phyloP scores from a whole-genome alignment of 768 basidiomycete genomes.

The Dendrothele bispora region DNA sequence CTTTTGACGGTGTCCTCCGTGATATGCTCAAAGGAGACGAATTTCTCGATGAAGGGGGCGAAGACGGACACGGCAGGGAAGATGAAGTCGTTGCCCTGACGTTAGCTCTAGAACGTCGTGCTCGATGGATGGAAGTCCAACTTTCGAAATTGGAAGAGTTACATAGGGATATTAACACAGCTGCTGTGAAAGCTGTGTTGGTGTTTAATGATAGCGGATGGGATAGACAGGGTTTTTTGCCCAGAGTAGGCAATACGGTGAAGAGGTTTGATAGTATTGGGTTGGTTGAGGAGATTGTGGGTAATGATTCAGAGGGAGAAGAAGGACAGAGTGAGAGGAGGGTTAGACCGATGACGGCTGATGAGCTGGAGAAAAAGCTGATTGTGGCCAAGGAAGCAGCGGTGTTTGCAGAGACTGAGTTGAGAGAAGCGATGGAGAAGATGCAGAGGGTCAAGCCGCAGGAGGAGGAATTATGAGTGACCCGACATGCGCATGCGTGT shows the following conservation, averaged over 20 bases:
- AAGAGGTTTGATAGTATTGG: constrained; percentile 69
- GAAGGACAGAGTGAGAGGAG: too few relatives aligned
- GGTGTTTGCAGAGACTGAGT: constrained; percentile 70
- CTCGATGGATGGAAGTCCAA: constrained; percentile 92
- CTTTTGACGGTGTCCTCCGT: constrained; percentile 80
- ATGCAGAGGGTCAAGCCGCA: constrained; percentile 57
- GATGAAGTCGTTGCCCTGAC: constrained; percentile 87
- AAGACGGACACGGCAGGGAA: constrained; percentile 51
- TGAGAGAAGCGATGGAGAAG: constrained; percentile 73
- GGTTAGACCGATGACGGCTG: constrained; percentile 60
- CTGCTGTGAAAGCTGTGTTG: constrained; percentile 79
- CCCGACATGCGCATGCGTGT: too few relatives aligned
- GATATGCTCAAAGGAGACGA: constrained; percentile 91
- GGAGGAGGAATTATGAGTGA: constrained; percentile 22
- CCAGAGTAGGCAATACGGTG: constrained; percentile 67
- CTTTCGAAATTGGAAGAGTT: constrained; percentile 85
- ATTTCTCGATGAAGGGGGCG: constrained; percentile 68
- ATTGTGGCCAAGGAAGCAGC: constrained; percentile 69
- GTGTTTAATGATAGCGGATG: constrained; percentile 85
- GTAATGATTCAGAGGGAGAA: too few relatives aligned
- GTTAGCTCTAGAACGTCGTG: constrained; percentile 82
- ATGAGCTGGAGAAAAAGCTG: constrained; percentile 77
- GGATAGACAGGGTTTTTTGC: constrained; percentile 70
- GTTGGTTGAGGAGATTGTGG: constrained; percentile 47
- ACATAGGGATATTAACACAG: constrained; percentile 88